Conservation (phyloP, 768 basidiomycete species). For the Hebeloma cylindrosporum region DNA sequence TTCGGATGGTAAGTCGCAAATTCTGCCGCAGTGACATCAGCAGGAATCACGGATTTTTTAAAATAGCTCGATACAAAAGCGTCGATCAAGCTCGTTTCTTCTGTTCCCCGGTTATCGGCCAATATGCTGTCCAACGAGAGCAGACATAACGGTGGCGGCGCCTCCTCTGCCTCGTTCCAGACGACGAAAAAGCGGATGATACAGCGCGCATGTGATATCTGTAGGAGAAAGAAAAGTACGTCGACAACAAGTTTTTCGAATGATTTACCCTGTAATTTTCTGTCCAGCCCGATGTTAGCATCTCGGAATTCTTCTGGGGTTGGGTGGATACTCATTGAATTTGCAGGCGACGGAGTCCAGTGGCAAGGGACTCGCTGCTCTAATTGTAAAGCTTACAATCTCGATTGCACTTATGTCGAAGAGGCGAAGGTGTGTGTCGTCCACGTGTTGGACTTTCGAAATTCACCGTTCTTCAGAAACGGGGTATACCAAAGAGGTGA, state of each 20-base stretch:
- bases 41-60: no score
- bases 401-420: conserved; percentile 70
- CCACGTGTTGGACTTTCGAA: conserved; percentile 15
- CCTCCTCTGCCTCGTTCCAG: conserved; percentile 24
- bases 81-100: no score
- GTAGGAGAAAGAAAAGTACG: conserved; percentile 81
- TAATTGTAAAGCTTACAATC: conserved; percentile 63
- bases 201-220: conserved; percentile 80
- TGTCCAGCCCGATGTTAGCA: conserved; percentile 61
- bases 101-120: conserved; percentile 3
- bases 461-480: conserved; percentile 36
- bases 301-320: no score
- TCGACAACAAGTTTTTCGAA: not conserved
- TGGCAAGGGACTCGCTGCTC: conserved; percentile 67
- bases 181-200: conserved; percentile 78
- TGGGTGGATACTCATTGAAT: no score
- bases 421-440: conserved; percentile 55
- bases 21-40: no score
- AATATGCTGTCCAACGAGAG: conserved; percentile 68
- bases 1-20: no score
- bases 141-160: conserved; percentile 50
- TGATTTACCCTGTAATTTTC: conserved; percentile 10
- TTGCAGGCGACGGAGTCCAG: conserved; percentile 66
- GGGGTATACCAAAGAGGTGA: conserved; percentile 64
- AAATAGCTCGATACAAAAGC: no score